These are phyloP conservation scores for Neophaeococcomyces mojaviensis DNA, from an alignment of 2,329 filamentous ascomycete species.

Conservation along the genomic window DNA sequence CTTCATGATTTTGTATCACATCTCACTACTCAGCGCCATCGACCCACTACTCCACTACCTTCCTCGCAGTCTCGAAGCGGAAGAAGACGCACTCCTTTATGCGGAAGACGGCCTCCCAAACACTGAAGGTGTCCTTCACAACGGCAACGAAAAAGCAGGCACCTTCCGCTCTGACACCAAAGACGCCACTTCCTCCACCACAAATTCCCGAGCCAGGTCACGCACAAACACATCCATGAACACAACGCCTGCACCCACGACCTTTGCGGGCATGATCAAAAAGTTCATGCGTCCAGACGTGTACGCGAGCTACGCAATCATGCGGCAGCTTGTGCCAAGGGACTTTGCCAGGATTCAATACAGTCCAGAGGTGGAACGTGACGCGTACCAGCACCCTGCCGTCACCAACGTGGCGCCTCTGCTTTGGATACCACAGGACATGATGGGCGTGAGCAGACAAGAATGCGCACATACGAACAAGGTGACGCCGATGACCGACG, in stretches of 20 bases:
- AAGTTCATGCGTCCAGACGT: constrained; percentile 69
- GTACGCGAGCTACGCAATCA: constrained; percentile 62
- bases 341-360: constrained; percentile 52
- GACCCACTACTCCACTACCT: constrained; percentile 70
- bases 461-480: constrained; percentile 66
- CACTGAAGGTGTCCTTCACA: constrained; percentile 28
- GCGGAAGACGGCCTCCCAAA: constrained; percentile 26
- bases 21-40: constrained; percentile 63
- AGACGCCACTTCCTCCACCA: constrained; percentile 21
- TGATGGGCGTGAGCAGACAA: constrained; percentile 65
- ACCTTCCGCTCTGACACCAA: constrained; percentile 21
- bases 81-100: constrained; percentile 43
- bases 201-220: constrained; percentile 27
- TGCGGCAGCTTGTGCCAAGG: constrained; percentile 62
- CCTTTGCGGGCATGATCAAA: constrained; percentile 30
- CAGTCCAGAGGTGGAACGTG: constrained; percentile 50
- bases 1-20: constrained; percentile 68
- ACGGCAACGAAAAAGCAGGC: constrained; percentile 20
- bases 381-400: constrained; percentile 69
- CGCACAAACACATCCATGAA: constrained; percentile 25
- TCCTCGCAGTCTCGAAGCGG: constrained; percentile 62
- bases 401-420: constrained; percentile 56
- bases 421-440: constrained; percentile 79
- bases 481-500: constrained; percentile 73
- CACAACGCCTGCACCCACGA: constrained; percentile 24